Base-by-base conservation (phyloP, 169 alveolate species). In the Plasmodium malariae region DNA sequence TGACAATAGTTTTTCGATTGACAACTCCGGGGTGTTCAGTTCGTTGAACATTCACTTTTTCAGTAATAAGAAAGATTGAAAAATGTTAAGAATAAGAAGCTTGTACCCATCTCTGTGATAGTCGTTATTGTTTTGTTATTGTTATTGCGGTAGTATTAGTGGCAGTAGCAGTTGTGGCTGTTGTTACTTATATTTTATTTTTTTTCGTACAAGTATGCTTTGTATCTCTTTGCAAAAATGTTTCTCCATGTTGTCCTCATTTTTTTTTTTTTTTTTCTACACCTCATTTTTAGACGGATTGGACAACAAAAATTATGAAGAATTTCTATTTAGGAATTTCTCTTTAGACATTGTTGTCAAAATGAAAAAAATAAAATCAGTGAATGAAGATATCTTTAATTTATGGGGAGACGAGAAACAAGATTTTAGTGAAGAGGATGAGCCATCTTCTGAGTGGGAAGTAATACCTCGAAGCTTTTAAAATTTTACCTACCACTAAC, bases 401-500 rank as follows among this genome's bases (percentile, higher is more conserved):
- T 86, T 86, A 57, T 86, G 92, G 92, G 91, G 72, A 34, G 87
- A 70, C 21, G 72, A 86, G n/a, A 48, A 83, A 14, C 55, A 80
- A 34, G 83, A 48, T 3, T 24, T 9, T 19, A 71, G 54, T n/a
- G 85, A 83, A n/a, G 92, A 69, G 6, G 87, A 86, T 24, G 92
- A 70, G 24, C 24, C 73, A 4, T 28, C 91, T 11, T 62, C 76
- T 14, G 92, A 86, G 45, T 86, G 87, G 92, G 92, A 86, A 86
- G 36, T 86, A 28, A 57, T 86, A 55, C 74, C 92, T 3, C 92
- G 59, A 36, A 1, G 87, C 4, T 69, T 32, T 48, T 86, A 70
- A 63, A 36, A 24, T 24, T 34, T 76, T n/a, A n/a, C n/a, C n/a
- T n/a, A n/a, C n/a, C n/a, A n/a, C n/a, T n/a, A n/a, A n/a, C n/a